Evolutionary conservation across 139 green algal species (phyloP).

Genomic region (Pleodorina starrii): DNA sequence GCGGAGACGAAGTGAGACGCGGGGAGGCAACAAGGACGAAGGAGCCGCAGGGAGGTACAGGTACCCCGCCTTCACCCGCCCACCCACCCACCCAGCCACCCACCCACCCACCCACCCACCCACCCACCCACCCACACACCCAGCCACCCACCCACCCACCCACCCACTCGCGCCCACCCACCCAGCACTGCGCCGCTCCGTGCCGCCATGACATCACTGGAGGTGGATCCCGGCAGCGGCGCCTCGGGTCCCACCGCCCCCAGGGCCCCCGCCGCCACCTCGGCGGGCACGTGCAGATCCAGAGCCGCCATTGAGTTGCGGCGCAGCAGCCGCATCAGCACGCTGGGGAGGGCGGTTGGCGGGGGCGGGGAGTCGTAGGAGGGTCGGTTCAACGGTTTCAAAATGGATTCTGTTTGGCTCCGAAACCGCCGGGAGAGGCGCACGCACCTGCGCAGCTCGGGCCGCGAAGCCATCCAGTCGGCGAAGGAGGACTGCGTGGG

Average conservation of each 20-base stretch:
- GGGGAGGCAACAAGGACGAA: no score
- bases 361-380: not conserved
- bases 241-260: not conserved
- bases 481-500: slow-evolving; percentile 73
- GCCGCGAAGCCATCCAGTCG: slow-evolving; percentile 76
- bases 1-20: no score
- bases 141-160: no score
- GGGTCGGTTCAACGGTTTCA: no score
- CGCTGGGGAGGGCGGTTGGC: slow-evolving; percentile 22
- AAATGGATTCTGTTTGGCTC: no score
- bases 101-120: no score
- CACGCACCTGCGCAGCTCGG: slow-evolving; percentile 84
- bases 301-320: slow-evolving; percentile 90
- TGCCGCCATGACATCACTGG: slow-evolving; percentile 63
- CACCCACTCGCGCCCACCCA: no score
- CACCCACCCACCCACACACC: no score
- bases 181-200: slow-evolving; percentile 82
- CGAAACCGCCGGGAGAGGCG: no score
- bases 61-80: no score
- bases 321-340: slow-evolving; percentile 86
- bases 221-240: slow-evolving; percentile 39
- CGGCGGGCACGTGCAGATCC: slow-evolving; percentile 76
- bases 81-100: no score
- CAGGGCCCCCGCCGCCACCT: not conserved
- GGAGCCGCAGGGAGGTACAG: no score